Conservation (phyloP, 257 asterid genomes). For the Solanum dulcamara region DNA sequence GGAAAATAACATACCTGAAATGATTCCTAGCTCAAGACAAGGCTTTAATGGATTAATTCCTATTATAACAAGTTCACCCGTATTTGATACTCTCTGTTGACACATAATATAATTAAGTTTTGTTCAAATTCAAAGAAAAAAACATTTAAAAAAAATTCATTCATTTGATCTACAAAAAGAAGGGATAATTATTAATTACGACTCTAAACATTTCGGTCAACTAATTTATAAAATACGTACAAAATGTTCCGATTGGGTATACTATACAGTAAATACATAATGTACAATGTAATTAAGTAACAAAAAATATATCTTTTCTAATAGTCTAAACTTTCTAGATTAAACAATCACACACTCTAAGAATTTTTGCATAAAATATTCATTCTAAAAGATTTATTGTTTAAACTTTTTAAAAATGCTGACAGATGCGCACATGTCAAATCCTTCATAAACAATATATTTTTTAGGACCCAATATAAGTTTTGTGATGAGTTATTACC, state of each 20-base stretch:
- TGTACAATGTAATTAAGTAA: background rate
- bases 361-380: background rate
- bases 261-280: background rate
- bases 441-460: background rate
- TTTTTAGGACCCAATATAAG: background rate
- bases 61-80: slow-evolving; percentile 49
- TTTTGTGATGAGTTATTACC: slow-evolving; percentile 13
- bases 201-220: background rate
- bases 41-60: slow-evolving; percentile 41
- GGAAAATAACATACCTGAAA: slow-evolving; percentile 31
- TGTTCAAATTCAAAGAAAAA: background rate
- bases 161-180: background rate
- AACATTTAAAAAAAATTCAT: background rate
- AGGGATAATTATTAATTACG: too few relatives aligned
- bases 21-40: slow-evolving; percentile 43
- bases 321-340: background rate
- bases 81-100: slow-evolving; percentile 32
- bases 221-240: background rate
- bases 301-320: background rate
- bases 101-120: background rate
- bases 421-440: fast-evolving
- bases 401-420: background rate
- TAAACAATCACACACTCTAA: background rate
- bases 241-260: too few relatives aligned
- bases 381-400: background rate